Percentiles rank a stretch among this genome's conserved stretches.
Evolutionary conservation across 2,329 filamentous ascomycete species (phyloP).

Genomic region (Xylariaceae sp.): DNA sequence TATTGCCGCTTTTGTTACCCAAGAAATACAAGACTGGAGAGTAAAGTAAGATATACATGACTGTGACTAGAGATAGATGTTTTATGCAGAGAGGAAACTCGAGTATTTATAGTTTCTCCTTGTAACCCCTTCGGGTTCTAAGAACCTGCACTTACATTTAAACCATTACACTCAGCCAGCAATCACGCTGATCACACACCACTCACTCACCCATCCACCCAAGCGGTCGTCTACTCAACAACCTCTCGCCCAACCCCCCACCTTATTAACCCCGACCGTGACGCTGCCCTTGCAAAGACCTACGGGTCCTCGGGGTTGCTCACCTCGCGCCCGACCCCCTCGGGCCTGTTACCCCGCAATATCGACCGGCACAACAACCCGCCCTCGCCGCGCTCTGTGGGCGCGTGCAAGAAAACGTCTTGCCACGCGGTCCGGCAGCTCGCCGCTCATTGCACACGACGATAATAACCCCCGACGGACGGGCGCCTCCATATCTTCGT

Average conservation of each 20-base stretch:
- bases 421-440: slow-evolving; percentile 16
- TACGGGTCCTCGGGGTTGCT: slow-evolving; percentile 22
- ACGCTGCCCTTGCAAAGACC: too few relatives aligned
- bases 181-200: too few relatives aligned
- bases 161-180: too few relatives aligned
- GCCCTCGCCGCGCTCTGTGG: slow-evolving; percentile 22
- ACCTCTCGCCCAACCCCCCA: slow-evolving; percentile 6
- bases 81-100: too few relatives aligned
- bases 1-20: too few relatives aligned
- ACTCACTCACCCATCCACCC: slow-evolving; percentile 16
- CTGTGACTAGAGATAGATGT: too few relatives aligned
- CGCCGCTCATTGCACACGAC: slow-evolving; percentile 30
- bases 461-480: slow-evolving; percentile 21
- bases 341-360: slow-evolving; percentile 26
- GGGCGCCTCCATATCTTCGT: slow-evolving; percentile 32
- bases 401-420: slow-evolving; percentile 29
- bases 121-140: too few relatives aligned
- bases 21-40: too few relatives aligned
- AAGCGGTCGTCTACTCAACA: slow-evolving; percentile 17
- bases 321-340: slow-evolving; percentile 18
- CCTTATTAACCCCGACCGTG: slow-evolving; percentile 23
- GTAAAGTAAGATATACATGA: too few relatives aligned
- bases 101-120: too few relatives aligned
- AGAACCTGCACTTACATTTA: too few relatives aligned
- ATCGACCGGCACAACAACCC: slow-evolving; percentile 27